Percentiles rank a stretch among this genome's conserved stretches.
Conservation (phyloP, 2,329 filamentous ascomycete species). For the Monosporascus sp. region DNA sequence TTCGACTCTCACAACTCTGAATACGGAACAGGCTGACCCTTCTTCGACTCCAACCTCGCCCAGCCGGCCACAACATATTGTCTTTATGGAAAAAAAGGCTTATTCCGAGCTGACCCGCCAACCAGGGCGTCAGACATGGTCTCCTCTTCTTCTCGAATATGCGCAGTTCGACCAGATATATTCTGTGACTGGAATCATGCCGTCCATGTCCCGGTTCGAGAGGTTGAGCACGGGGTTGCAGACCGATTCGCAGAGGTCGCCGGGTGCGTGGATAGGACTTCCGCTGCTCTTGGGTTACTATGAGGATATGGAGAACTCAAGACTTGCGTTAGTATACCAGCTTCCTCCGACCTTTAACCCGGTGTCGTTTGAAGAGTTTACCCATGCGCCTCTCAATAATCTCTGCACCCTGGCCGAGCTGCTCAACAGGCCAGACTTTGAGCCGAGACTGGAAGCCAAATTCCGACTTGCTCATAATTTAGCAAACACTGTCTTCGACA, state of each 20-base stretch:
- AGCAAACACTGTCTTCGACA: slow-evolving; percentile 66
- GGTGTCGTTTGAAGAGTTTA: slow-evolving; percentile 47
- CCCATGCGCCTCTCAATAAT: slow-evolving; percentile 45
- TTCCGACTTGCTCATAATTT: slow-evolving; percentile 71
- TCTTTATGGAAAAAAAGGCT: slow-evolving; percentile 47
- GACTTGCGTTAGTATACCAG: slow-evolving; percentile 71
- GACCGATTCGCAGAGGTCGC: slow-evolving; percentile 46
- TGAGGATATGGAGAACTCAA: slow-evolving; percentile 65
- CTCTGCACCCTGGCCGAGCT: slow-evolving; percentile 52
- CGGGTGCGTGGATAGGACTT: slow-evolving; percentile 56
- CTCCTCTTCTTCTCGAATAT: slow-evolving; percentile 66
- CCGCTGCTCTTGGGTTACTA: slow-evolving; percentile 65
- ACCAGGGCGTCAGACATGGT: slow-evolving; percentile 40
- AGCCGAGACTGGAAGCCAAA: slow-evolving; percentile 69
- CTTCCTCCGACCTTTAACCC: slow-evolving; percentile 62
- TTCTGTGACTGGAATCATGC: slow-evolving; percentile 57
- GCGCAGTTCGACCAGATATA: slow-evolving; percentile 60
- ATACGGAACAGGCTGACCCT: background rate
- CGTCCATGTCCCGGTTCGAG: slow-evolving; percentile 60
- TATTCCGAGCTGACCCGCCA: slow-evolving; percentile 44
- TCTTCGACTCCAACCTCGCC: background rate
- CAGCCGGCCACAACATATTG: slow-evolving; percentile 40
- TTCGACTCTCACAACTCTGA: slow-evolving; percentile 44
- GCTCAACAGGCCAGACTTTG: slow-evolving; percentile 45
- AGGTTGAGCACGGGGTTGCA: slow-evolving; percentile 56